Conservation (phyloP, 129 eudicot genomes). For the Lactuca saligna region DNA sequence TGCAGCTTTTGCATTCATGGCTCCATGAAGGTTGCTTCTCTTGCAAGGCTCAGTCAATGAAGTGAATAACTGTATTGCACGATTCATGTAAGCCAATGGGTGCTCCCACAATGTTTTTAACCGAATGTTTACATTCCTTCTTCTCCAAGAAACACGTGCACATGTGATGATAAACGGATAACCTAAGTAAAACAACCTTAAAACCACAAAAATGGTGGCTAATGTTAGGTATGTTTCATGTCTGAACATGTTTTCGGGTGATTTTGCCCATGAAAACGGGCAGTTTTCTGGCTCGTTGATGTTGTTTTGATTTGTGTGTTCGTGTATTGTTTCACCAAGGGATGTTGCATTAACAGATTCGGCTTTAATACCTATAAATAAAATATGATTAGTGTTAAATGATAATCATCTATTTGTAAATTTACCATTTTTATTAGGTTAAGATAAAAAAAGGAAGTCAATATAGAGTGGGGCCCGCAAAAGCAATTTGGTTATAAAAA, state of each 20-base stretch:
- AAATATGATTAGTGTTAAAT: neutral
- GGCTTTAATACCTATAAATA: constrained; percentile 43
- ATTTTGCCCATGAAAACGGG: constrained; percentile 87
- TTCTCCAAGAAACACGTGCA: constrained; percentile 59
- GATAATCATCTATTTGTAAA: neutral
- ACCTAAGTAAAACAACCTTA: constrained; percentile 48
- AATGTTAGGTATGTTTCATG: constrained; percentile 81
- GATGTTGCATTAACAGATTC: constrained; percentile 33
- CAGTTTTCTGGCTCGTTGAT: constrained; percentile 49
- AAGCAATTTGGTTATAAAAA: no score
- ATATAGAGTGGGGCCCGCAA: no score
- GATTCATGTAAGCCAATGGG: constrained; percentile 54
- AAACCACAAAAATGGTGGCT: constrained; percentile 79
- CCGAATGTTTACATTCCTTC: constrained; percentile 38
- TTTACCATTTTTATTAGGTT: neutral
- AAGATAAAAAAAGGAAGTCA: no score
- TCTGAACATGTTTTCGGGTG: constrained; percentile 73
- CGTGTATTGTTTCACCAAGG: constrained; percentile 38
- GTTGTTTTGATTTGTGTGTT: constrained; percentile 34
- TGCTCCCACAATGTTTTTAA: constrained; percentile 66
- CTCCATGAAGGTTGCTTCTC: constrained; percentile 81
- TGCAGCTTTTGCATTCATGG: constrained; percentile 67
- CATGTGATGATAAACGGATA: constrained; percentile 44
- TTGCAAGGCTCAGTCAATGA: constrained; percentile 70
- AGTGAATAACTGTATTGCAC: constrained; percentile 51